A percentile compares a stretch with the other conserved stretches of the same genome.
Conservation (phyloP, 1,284 basidiomycete species). For the Sporisorium iseilematis-ciliati region DNA sequence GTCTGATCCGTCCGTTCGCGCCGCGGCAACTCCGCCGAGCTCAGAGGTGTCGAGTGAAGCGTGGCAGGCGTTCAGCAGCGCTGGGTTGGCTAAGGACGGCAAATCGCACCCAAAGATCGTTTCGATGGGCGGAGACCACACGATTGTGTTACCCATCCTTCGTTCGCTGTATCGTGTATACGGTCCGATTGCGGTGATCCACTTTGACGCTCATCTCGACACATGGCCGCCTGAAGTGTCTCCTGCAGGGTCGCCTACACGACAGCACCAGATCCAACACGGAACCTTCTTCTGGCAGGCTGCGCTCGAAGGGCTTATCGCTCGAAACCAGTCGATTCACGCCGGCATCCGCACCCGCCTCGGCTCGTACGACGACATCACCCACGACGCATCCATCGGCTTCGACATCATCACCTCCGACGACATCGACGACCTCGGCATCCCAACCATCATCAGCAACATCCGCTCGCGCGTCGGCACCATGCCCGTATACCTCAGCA, state of each 20-base stretch:
- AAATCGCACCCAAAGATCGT: constrained; percentile 70
- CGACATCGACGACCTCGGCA: constrained; percentile 56
- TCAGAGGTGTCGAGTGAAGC: constrained; percentile 20
- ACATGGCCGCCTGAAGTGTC: constrained; percentile 76
- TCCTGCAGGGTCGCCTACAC: constrained; percentile 32
- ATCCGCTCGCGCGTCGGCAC: constrained; percentile 46
- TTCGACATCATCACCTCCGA: constrained; percentile 59
- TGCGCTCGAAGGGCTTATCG: constrained; percentile 70
- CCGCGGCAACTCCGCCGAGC: constrained; percentile 6
- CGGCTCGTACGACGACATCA: constrained; percentile 47
- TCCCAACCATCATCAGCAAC: constrained; percentile 39
- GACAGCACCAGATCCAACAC: constrained; percentile 64
- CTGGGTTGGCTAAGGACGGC: constrained; percentile 42
- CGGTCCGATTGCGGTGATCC: constrained; percentile 71
- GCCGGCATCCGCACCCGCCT: constrained; percentile 76
- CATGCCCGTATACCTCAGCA: constrained; percentile 57
- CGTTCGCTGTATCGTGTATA: constrained; percentile 70
- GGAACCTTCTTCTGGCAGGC: constrained; percentile 71
- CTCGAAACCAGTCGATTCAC: constrained; percentile 79
- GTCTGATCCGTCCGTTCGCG: constrained; percentile 12
- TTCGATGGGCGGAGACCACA: constrained; percentile 72
- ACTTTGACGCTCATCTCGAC: constrained; percentile 72
- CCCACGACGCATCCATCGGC: constrained; percentile 50
- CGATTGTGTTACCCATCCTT: constrained; percentile 72
- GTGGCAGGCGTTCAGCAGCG: constrained; percentile 71